phyloP scores from a whole-genome alignment of 805 yeast species.

The Saccharomycopsis sp. region DNA sequence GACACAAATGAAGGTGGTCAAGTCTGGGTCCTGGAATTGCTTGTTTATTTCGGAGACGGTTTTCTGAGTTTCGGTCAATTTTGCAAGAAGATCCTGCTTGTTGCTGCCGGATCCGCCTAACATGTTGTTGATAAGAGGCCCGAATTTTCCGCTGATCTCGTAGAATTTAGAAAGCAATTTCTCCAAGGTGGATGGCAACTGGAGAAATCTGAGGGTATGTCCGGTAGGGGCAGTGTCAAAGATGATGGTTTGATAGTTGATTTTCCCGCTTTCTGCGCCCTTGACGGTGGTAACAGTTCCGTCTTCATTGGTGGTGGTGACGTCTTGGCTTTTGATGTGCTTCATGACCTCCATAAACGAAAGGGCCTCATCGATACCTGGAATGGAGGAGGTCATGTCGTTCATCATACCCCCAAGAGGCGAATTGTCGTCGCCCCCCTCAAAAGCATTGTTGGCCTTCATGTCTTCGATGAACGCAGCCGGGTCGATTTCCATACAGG shows the following conservation, averaged over 20 bases:
- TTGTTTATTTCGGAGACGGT: constrained; percentile 83
- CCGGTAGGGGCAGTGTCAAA: constrained; percentile 99
- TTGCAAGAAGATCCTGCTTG: constrained; percentile 64
- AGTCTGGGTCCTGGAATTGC: constrained; percentile 92
- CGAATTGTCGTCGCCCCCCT: constrained; percentile 40
- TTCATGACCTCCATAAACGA: constrained; percentile 97
- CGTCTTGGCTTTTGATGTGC: constrained; percentile 77
- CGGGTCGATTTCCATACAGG: constrained; percentile 99
- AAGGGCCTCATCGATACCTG: constrained; percentile 97
- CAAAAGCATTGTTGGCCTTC: constrained; percentile 43
- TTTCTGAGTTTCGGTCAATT: constrained; percentile 72
- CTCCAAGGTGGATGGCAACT: constrained; percentile 87
- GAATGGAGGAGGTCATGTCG: constrained; percentile 90
- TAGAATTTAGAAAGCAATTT: constrained; percentile 81
- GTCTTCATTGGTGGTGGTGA: constrained; percentile 26
- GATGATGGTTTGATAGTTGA: constrained; percentile 77
- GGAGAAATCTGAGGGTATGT: constrained; percentile 90
- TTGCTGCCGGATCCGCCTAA: constrained; percentile 54
- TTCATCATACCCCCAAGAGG: constrained; percentile 59
- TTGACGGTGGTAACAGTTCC: constrained; percentile 23
- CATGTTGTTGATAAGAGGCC: constrained; percentile 78
- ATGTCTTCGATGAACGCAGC: constrained; percentile 88
- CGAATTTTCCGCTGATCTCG: constrained; percentile 78
- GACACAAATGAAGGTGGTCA: constrained; percentile 93
- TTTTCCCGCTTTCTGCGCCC: constrained; percentile 27